A percentile compares a stretch with the other conserved stretches of the same genome.
Conservation (phyloP, 306 rosid genomes). For the Herpetospermum pedunculosum region DNA sequence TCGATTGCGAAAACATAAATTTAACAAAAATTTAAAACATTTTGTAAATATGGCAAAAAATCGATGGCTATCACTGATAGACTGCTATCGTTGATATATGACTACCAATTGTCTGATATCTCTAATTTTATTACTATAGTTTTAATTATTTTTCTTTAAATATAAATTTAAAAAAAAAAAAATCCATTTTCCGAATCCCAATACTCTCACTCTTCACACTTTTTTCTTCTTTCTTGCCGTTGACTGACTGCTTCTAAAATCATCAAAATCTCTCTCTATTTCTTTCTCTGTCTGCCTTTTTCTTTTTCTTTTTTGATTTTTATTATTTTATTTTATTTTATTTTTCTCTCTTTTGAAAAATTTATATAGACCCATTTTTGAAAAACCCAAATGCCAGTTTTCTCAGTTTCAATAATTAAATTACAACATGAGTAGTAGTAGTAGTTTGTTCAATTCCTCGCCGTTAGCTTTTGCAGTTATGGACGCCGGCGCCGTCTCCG, state of each 20-base stretch:
- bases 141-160: not conserved
- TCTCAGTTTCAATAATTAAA: too few species aligned
- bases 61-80: too few species aligned
- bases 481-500: conserved; percentile 18
- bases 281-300: conserved; percentile 14
- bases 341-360: not conserved
- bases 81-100: too few species aligned
- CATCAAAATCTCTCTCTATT: conserved; percentile 15
- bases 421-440: not conserved
- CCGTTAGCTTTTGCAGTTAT: conserved; percentile 25
- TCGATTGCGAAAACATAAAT: too few species aligned
- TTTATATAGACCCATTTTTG: not conserved
- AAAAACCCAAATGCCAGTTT: conserved; percentile 4
- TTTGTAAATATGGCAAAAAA: too few species aligned
- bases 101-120: too few species aligned
- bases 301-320: too few species aligned
- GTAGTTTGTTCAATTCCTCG: not conserved
- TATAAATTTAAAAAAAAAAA: too few species aligned
- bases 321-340: conserved; percentile 9
- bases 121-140: too few species aligned
- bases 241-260: conserved; percentile 52
- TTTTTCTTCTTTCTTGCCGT: conserved; percentile 38
- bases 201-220: conserved; percentile 20
- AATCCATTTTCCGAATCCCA: conserved; percentile 74
- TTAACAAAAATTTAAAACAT: too few species aligned